phyloP scores from a whole-genome alignment of 129 eudicot species.

The Centella asiatica region DNA sequence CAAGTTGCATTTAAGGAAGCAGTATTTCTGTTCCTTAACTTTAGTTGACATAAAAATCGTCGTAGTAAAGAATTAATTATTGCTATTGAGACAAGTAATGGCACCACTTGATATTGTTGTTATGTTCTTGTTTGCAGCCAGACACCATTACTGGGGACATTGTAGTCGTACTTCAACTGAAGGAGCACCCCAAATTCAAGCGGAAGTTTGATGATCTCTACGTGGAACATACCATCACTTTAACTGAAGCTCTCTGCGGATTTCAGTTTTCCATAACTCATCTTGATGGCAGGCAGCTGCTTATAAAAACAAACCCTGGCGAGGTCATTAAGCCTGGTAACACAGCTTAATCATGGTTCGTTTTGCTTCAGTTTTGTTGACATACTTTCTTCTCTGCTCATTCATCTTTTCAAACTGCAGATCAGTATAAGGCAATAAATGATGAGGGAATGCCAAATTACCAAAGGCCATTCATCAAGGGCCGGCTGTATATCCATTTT shows the following conservation, averaged over 20 bases:
- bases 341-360: neutral
- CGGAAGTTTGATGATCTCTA: slow-evolving; percentile 59
- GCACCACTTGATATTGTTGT: neutral
- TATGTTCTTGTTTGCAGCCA: slow-evolving; percentile 45
- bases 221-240: slow-evolving; percentile 48
- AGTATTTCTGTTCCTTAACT: neutral
- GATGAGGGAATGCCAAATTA: slow-evolving; percentile 70
- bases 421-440: slow-evolving; percentile 48
- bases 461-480: slow-evolving; percentile 58
- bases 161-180: slow-evolving; percentile 51
- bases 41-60: neutral
- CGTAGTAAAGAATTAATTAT: neutral
- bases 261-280: slow-evolving; percentile 61
- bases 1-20: neutral
- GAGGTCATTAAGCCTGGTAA: slow-evolving; percentile 79
- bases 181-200: slow-evolving; percentile 58
- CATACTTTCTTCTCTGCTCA: neutral
- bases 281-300: slow-evolving; percentile 67
- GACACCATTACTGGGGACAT: slow-evolving; percentile 59
- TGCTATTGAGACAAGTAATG: neutral
- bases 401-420: slow-evolving; percentile 24
- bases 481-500: slow-evolving; percentile 46
- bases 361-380: neutral
- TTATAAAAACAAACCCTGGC: slow-evolving; percentile 61
- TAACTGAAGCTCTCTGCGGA: slow-evolving; percentile 67